Evolutionary conservation across 225 moss, liverwort and hornwort genomes (phyloP), one percentile per base, ranked within the genome.

Genomic region (Anthoceros angustus): DNA sequence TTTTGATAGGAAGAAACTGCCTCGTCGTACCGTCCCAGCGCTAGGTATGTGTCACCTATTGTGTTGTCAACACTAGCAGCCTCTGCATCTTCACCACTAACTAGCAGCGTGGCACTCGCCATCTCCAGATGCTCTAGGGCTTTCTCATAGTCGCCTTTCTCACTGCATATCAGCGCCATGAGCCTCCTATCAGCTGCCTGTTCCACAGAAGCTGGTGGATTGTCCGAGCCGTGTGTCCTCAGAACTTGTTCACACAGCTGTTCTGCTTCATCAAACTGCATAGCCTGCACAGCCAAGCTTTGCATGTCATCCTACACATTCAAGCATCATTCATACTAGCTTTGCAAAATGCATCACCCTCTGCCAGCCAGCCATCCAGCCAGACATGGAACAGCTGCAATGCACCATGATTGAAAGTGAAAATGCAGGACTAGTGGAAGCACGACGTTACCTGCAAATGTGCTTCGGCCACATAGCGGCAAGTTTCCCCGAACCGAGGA

Each of bases 391-490:
- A 32, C 2, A 32, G 32, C 32, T 32, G 32, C 32, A 32, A 32
- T 32, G 32, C 32, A 32, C 32, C 32, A 32, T 32, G 4, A 32
- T 4, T 32, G 12, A 55, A 55, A 1, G 55, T 55, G 8, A 15
- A 55, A 55, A 32, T 4, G 32, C 55, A 55, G 12, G 46, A 48
- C 46, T 0, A 48, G 55, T 15, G 55, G 39, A 48, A 45, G 43
- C 10, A 38, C 15, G 45, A 12, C 15, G 25, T 66, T 75, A 92
- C 98, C 82, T 98, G 98, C 72, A 98, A 79, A 75, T 98, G 92
- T 62, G 92, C 98, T 75, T 98, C 98, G 32, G 98, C 98, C 4
- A 98, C 81, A 62, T 98, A 98, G 45, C 92, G 92, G 71, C 98
- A 98, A 25, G 98, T 98, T 74, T 98, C 98, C 10, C 85, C 98